These are phyloP conservation scores for Spiraea crenata DNA, from an alignment of 331 rosid genomes.

Conservation along the genomic window DNA sequence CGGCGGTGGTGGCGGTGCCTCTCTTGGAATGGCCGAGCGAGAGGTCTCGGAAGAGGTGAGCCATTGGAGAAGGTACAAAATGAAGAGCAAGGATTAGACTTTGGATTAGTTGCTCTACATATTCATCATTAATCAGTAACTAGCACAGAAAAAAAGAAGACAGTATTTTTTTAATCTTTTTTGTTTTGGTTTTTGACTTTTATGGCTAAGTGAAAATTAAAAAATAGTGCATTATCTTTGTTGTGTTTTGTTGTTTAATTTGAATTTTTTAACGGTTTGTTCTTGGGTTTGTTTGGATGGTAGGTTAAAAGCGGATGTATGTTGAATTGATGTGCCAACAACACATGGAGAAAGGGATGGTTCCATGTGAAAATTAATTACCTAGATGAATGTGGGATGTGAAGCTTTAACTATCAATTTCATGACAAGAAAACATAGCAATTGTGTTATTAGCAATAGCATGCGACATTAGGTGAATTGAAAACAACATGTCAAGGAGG, in stretches of 20 bases:
- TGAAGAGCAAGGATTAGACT: constrained; percentile 6
- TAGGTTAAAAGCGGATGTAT: not conserved
- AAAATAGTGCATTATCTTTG: not conserved
- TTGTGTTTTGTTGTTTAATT: not conserved
- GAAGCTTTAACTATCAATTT: not conserved
- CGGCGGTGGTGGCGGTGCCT: constrained; percentile 48
- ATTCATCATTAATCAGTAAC: not conserved
- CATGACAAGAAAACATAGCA: not conserved
- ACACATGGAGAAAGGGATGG: not conserved
- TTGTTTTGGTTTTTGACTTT: not conserved
- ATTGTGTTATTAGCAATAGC: too few species aligned
- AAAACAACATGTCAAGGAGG: too few species aligned
- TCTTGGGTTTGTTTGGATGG: not conserved
- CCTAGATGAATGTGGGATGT: not conserved
- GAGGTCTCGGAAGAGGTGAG: constrained; percentile 91
- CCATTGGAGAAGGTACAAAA: constrained; percentile 46
- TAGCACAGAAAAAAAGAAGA: not conserved
- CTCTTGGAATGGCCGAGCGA: constrained; percentile 87
- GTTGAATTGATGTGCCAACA: not conserved
- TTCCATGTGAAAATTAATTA: not conserved
- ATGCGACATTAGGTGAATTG: too few species aligned
- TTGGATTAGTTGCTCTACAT: not conserved
- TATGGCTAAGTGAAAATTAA: not conserved
- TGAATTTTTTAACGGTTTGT: not conserved
- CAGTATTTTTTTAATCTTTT: not conserved